These are phyloP conservation scores for Yamadazyma siamensis DNA, from an alignment of 1,139 yeast genomes.

Conservation along the genomic window DNA sequence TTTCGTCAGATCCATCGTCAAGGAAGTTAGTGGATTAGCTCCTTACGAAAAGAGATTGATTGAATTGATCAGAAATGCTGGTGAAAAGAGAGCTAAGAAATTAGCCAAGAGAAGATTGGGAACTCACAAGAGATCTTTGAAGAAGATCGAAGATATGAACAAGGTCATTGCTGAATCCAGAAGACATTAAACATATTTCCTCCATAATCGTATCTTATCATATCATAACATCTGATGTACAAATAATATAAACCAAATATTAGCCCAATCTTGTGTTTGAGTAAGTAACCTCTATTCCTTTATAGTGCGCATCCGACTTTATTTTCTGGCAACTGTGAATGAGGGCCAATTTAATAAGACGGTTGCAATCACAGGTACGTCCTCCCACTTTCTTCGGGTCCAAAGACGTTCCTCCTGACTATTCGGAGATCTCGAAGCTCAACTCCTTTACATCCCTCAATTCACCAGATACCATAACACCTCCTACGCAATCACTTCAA, in stretches of 20 bases:
- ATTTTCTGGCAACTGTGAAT: too few species aligned
- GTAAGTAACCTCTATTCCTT: too few species aligned
- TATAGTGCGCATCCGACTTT: background rate
- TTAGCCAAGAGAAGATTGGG: constrained; percentile 99
- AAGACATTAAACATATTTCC: constrained; percentile 49
- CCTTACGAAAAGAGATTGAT: constrained; percentile 99
- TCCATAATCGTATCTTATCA: constrained; percentile 6
- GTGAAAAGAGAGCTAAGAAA: constrained; percentile 99
- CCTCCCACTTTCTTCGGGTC: constrained; percentile 20
- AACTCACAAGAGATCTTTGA: constrained; percentile 99
- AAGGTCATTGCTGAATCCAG: constrained; percentile 96
- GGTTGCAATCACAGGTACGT: too few species aligned
- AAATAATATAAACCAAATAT: constrained; percentile 7
- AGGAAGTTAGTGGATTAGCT: constrained; percentile 98
- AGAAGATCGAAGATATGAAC: constrained; percentile 99
- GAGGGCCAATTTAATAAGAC: too few species aligned
- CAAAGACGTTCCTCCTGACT: constrained; percentile 15
- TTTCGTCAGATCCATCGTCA: constrained; percentile 92
- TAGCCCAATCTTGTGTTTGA: too few species aligned
- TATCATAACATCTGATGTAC: constrained; percentile 7
- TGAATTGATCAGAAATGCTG: constrained; percentile 99
- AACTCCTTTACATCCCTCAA: background rate
- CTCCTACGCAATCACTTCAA: background rate
- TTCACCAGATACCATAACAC: background rate
- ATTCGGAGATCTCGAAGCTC: constrained; percentile 7